phyloP scores from a whole-genome alignment of 441 rosid genomes.

The Gossypium lobatum region DNA sequence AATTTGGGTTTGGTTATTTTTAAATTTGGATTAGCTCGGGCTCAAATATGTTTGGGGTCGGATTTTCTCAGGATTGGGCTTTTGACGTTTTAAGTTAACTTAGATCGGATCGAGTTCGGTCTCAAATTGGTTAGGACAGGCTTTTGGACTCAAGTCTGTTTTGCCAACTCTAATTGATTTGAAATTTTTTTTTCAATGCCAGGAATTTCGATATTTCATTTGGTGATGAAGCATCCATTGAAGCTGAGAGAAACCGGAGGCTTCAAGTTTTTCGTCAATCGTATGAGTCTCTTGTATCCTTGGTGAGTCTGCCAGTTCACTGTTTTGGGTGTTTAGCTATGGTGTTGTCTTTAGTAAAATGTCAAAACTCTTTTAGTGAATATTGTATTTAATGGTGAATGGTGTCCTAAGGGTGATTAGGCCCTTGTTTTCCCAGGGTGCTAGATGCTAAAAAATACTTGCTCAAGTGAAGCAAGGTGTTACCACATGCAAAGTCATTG shows the following conservation, averaged over 20 bases:
- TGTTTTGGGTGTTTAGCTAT: conserved; percentile 16
- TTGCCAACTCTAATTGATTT: conserved; percentile 9
- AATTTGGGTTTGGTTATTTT: neutral
- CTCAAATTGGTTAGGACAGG: neutral
- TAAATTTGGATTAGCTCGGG: neutral
- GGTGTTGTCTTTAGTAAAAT: neutral
- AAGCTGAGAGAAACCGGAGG: conserved; percentile 85
- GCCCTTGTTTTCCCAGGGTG: neutral
- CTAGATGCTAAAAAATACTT: neutral
- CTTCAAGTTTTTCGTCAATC: conserved; percentile 67
- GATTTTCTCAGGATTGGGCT: neutral
- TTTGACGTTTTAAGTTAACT: neutral
- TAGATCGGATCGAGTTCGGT: neutral
- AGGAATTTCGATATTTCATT: conserved; percentile 73
- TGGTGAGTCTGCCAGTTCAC: conserved; percentile 54
- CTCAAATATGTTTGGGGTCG: neutral
- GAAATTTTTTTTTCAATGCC: conserved; percentile 26
- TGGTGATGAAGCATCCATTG: conserved; percentile 63
- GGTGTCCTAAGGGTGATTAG: neutral
- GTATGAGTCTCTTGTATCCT: conserved; percentile 79
- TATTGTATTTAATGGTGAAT: neutral
- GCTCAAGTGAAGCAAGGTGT: neutral
- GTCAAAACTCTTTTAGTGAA: neutral
- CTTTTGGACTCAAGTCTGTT: neutral
- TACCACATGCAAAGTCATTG: neutral